A percentile compares a stretch with the other conserved stretches of the same genome.
phyloP scores from a whole-genome alignment of 768 basidiomycete genomes.

The Lactarius deliciosus region DNA sequence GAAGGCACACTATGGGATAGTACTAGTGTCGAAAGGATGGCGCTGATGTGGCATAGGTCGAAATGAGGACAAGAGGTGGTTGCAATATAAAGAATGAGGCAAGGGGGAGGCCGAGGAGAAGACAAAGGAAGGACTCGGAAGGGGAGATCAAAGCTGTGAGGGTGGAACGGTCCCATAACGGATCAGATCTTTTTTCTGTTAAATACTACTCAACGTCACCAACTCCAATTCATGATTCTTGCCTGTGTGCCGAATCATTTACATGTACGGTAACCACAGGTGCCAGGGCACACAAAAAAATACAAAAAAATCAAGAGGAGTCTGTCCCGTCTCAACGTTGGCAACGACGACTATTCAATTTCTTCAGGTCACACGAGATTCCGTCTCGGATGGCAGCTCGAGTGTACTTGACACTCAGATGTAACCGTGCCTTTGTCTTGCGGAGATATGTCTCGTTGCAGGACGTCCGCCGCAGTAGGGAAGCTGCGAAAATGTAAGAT shows the following conservation, averaged over 20 bases:
- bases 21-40: neutral
- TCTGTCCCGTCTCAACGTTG: conserved; percentile 33
- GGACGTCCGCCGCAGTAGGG: conserved; percentile 37
- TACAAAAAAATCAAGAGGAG: conserved; percentile 28
- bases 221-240: neutral
- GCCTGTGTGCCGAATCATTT: conserved; percentile 38
- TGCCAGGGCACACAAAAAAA: conserved; percentile 43
- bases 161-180: neutral
- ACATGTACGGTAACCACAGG: conserved; percentile 41
- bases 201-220: neutral
- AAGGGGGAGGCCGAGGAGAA: neutral
- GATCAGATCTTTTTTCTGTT: neutral
- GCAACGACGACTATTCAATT: conserved; percentile 1
- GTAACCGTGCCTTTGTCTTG: conserved; percentile 36
- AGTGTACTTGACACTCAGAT: conserved; percentile 57
- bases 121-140: neutral
- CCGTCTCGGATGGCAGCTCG: conserved; percentile 65
- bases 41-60: conserved; percentile 17
- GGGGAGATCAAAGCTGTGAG: neutral
- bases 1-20: neutral
- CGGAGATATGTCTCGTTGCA: conserved; percentile 44
- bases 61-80: neutral
- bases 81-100: neutral
- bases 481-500: conserved; percentile 26
- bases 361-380: conserved; percentile 56